Evolutionary conservation across 345 rosid genomes (phyloP).

Genomic region (Boechera stricta): DNA sequence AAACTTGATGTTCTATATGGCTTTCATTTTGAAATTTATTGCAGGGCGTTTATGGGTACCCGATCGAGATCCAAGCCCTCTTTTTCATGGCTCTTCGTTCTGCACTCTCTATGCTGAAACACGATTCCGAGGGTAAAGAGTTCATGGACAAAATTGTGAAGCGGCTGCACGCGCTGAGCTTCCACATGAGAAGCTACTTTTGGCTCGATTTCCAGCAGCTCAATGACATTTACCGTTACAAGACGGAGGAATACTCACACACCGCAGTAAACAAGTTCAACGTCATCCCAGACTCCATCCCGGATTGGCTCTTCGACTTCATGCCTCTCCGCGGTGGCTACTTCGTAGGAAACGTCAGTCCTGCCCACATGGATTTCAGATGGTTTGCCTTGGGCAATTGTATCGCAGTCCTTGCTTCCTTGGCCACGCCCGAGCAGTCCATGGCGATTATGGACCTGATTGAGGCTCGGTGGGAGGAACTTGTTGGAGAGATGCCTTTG

Average conservation of each 20-base stretch:
- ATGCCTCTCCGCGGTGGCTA: conserved; percentile 71
- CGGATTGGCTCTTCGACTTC: conserved; percentile 73
- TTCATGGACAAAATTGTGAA: conserved; percentile 62
- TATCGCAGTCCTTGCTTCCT: conserved; percentile 57
- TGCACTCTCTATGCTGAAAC: conserved; percentile 68
- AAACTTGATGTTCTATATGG: too few relatives aligned
- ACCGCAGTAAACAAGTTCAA: conserved; percentile 76
- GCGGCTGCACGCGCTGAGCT: conserved; percentile 63
- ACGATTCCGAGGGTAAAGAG: conserved; percentile 71
- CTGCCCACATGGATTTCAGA: conserved; percentile 75
- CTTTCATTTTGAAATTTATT: conserved; percentile 26
- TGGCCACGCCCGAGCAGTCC: conserved; percentile 68
- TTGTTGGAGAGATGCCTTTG: conserved; percentile 75
- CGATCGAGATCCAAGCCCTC: conserved; percentile 86
- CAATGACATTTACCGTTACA: conserved; percentile 70
- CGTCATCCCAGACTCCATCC: conserved; percentile 75
- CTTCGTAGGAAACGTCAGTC: conserved; percentile 73
- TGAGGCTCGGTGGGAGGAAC: conserved; percentile 74
- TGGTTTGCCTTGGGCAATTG: conserved; percentile 75
- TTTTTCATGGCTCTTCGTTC: conserved; percentile 77
- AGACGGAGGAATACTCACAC: conserved; percentile 77
- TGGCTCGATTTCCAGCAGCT: conserved; percentile 75
- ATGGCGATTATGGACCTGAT: conserved; percentile 75
- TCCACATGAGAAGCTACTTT: conserved; percentile 66
- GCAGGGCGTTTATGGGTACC: conserved; percentile 83